These are phyloP conservation scores for Vitis cinerea DNA, from an alignment of 164 flowering plant species.

Conservation along the genomic window DNA sequence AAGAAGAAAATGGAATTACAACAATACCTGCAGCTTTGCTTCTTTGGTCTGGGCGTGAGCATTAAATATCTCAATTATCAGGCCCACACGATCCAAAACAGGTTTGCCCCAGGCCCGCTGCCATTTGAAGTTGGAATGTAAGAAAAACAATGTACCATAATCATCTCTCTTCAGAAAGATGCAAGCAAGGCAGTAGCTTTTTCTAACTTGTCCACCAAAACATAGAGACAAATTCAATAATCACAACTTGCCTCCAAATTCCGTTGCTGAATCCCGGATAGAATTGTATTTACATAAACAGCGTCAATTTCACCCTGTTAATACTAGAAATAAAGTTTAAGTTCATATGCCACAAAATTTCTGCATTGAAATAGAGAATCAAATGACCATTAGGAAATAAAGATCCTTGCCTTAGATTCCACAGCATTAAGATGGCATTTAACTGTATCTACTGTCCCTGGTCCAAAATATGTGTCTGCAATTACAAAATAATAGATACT, in stretches of 20 bases:
- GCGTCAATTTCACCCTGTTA: constrained; percentile 78
- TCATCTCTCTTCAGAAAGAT: not conserved
- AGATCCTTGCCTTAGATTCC: constrained; percentile 61
- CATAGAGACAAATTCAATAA: not conserved
- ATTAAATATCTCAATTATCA: constrained; percentile 93
- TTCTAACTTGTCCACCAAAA: not conserved
- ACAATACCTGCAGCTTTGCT: constrained; percentile 80
- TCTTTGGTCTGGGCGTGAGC: constrained; percentile 96
- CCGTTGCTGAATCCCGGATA: constrained; percentile 81
- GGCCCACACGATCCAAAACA: constrained; percentile 90
- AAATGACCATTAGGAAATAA: not conserved
- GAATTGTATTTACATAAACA: constrained; percentile 77
- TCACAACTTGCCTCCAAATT: constrained; percentile 77
- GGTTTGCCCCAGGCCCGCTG: constrained; percentile 84
- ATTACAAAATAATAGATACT: not conserved
- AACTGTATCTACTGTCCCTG: constrained; percentile 74
- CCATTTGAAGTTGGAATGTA: constrained; percentile 7
- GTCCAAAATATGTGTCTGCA: constrained; percentile 85
- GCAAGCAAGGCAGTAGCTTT: not conserved
- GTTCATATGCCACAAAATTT: not conserved
- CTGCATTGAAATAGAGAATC: not conserved
- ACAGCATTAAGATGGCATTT: constrained; percentile 66
- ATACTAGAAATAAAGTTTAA: not conserved
- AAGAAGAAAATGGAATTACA: not conserved
- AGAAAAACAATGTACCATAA: not conserved